A percentile compares a stretch with the other conserved stretches of the same genome.
phyloP scores from a whole-genome alignment of 768 basidiomycete genomes.

The Agaricus blazei region DNA sequence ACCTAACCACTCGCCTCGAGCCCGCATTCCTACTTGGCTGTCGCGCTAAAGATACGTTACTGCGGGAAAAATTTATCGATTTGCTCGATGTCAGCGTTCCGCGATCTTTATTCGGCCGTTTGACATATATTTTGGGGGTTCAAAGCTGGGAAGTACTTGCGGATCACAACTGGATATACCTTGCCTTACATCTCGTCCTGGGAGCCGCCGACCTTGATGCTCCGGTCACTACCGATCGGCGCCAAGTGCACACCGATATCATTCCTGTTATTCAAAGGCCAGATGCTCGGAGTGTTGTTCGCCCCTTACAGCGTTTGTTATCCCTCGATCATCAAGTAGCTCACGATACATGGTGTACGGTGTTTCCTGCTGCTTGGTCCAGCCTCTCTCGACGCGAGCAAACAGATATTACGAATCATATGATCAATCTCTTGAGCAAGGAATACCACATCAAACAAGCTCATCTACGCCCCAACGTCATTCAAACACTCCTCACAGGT shows the following conservation, averaged over 20 bases:
- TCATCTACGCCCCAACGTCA: constrained; percentile 84
- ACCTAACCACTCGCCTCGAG: constrained; percentile 90
- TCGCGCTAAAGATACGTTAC: constrained; percentile 69
- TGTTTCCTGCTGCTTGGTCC: constrained; percentile 84
- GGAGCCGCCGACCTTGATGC: constrained; percentile 49
- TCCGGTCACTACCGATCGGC: constrained; percentile 33
- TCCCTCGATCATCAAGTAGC: constrained; percentile 75
- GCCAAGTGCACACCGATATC: constrained; percentile 24
- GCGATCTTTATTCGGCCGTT: constrained; percentile 69
- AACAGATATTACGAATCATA: constrained; percentile 79
- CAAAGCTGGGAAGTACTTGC: constrained; percentile 94
- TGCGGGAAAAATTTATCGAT: constrained; percentile 86
- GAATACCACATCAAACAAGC: constrained; percentile 91
- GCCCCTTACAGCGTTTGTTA: constrained; percentile 76
- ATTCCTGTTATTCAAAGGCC: constrained; percentile 28
- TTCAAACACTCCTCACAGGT: constrained; percentile 85
- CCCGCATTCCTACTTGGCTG: constrained; percentile 91
- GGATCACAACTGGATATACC: constrained; percentile 91
- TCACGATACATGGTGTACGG: constrained; percentile 81
- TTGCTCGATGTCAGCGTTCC: constrained; percentile 87
- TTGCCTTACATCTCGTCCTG: constrained; percentile 85
- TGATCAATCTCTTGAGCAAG: constrained; percentile 86
- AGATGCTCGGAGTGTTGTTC: constrained; percentile 53
- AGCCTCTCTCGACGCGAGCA: constrained; percentile 86
- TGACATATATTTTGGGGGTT: constrained; percentile 87